These are phyloP conservation scores for Paragyromitra xinjiangensis DNA, from an alignment of 495 filamentous ascomycete species.

Conservation along the genomic window DNA sequence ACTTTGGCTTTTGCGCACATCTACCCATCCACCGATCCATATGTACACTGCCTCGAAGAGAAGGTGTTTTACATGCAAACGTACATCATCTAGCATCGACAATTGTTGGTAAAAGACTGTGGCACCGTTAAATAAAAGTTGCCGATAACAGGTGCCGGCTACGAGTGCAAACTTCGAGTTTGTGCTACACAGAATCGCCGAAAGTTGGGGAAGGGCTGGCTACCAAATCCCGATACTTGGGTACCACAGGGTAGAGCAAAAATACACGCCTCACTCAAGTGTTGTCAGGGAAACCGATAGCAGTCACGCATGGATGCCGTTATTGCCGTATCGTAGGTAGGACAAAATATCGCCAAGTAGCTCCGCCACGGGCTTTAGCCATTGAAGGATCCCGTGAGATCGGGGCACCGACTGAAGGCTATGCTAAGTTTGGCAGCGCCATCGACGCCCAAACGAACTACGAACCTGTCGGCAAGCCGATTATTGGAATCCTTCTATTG, in stretches of 20 bases:
- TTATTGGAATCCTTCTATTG: background rate
- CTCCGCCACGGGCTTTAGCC: background rate
- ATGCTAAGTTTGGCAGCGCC: background rate
- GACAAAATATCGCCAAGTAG: background rate
- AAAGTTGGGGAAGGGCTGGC: background rate
- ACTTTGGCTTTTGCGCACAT: slow-evolving; percentile 25
- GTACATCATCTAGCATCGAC: slow-evolving; percentile 7
- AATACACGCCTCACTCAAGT: background rate
- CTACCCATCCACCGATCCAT: background rate
- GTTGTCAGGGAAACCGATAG: background rate
- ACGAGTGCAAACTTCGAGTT: background rate
- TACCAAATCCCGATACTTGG: background rate
- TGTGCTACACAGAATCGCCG: background rate
- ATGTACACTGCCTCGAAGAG: background rate
- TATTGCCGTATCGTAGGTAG: background rate
- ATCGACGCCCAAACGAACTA: background rate
- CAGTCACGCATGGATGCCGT: background rate
- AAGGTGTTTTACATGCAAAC: background rate
- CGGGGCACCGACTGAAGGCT: background rate
- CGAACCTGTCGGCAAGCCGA: slow-evolving; percentile 3
- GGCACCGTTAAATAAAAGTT: background rate
- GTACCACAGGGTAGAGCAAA: too few relatives aligned
- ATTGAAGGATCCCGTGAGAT: background rate
- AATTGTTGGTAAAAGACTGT: slow-evolving; percentile 11
- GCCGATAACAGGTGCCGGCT: background rate